phyloP scores from a whole-genome alignment of 2,329 filamentous ascomycete species.

The Keithomyces neogunnii region DNA sequence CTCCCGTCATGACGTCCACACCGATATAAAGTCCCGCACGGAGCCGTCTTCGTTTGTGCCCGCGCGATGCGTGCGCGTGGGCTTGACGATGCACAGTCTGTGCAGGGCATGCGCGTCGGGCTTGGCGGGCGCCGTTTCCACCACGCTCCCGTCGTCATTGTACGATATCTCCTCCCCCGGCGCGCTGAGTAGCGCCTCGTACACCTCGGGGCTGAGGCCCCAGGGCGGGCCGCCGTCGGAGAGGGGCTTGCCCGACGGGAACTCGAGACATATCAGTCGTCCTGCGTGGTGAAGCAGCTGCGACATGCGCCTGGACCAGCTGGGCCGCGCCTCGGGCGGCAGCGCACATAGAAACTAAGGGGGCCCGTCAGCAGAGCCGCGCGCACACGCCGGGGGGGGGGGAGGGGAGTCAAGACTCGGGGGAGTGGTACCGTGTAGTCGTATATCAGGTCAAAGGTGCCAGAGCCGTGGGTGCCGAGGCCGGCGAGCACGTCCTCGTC shows the following conservation, averaged over 20 bases:
- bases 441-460: slow-evolving; percentile 57
- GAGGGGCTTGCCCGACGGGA: slow-evolving; percentile 63
- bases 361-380: background rate
- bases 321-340: slow-evolving; percentile 40
- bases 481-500: slow-evolving; percentile 44
- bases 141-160: slow-evolving; percentile 32
- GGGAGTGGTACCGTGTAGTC: slow-evolving; percentile 48
- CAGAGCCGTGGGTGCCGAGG: slow-evolving; percentile 28
- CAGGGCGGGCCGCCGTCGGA: slow-evolving; percentile 63
- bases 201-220: slow-evolving; percentile 59
- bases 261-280: slow-evolving; percentile 62
- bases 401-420: background rate
- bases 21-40: slow-evolving; percentile 43
- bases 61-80: slow-evolving; percentile 37
- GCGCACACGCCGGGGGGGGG: no score
- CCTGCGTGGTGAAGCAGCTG: slow-evolving; percentile 40
- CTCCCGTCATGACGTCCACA: slow-evolving; percentile 35
- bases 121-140: slow-evolving; percentile 29
- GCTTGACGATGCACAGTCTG: slow-evolving; percentile 41
- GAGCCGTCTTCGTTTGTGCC: slow-evolving; percentile 36
- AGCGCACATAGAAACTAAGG: slow-evolving; percentile 54
- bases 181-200: slow-evolving; percentile 60
- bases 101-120: slow-evolving; percentile 27
- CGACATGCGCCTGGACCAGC: slow-evolving; percentile 45
- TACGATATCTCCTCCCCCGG: slow-evolving; percentile 63